Conservation (phyloP, 225 moss, liverwort and hornwort species). For the Bryum argenteum region DNA sequence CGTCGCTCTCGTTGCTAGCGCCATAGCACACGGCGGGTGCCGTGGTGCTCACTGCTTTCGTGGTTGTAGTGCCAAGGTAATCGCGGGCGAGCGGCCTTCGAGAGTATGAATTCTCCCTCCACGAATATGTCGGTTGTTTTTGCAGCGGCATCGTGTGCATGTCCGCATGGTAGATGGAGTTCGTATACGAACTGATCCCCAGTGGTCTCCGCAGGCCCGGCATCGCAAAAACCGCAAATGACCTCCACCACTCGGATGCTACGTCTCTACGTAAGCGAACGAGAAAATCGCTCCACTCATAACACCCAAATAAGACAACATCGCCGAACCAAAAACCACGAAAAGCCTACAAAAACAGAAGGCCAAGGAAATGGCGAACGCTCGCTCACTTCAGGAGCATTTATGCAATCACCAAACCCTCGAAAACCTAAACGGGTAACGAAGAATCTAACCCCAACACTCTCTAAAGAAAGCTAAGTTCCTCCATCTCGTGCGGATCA, state of each 20-base stretch:
- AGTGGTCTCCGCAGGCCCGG: conserved; percentile 52
- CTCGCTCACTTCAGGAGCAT: too few species aligned
- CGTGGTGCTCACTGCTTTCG: conserved; percentile 17
- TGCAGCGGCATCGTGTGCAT: conserved; percentile 29
- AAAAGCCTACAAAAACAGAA: not conserved
- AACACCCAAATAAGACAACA: conserved; percentile 24
- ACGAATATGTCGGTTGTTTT: conserved; percentile 28
- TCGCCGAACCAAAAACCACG: conserved; percentile 9
- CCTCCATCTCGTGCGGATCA: too few species aligned
- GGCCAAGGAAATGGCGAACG: too few species aligned
- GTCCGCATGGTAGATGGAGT: conserved; percentile 44
- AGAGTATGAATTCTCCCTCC: conserved; percentile 38
- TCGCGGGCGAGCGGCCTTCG: conserved; percentile 35
- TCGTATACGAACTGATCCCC: conserved; percentile 41
- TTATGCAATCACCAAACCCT: too few species aligned
- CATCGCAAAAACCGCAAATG: conserved; percentile 31
- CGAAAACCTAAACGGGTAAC: not conserved
- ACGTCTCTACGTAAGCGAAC: conserved; percentile 27
- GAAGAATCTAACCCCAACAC: not conserved
- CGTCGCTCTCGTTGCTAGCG: conserved; percentile 77
- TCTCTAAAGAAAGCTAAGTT: too few species aligned
- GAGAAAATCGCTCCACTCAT: conserved; percentile 23
- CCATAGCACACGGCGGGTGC: conserved; percentile 32
- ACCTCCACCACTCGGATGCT: not conserved
- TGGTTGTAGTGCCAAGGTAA: conserved; percentile 31